phyloP scores from a whole-genome alignment of 2,329 filamentous ascomycete species.

The Trichophyton simii region DNA sequence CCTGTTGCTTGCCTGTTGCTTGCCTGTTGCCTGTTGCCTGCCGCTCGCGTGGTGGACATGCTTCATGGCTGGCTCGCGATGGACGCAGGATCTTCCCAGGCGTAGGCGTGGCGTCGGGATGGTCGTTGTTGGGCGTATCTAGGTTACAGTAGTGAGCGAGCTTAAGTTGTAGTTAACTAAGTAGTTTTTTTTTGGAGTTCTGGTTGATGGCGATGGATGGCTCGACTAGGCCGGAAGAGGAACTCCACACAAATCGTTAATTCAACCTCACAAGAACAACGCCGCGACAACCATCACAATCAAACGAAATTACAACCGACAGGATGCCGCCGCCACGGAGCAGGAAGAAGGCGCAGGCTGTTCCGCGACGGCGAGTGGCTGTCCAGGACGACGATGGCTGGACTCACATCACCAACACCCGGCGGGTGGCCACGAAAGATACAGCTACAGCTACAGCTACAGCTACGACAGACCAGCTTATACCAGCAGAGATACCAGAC shows the following conservation, averaged over 20 bases:
- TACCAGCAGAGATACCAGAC: constrained; percentile 27
- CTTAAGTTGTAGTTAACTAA: too few relatives aligned
- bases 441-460: not conserved
- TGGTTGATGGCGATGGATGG: too few relatives aligned
- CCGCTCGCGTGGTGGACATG: too few relatives aligned
- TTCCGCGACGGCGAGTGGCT: constrained; percentile 16
- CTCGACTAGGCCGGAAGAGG: not conserved
- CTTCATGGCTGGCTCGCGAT: too few relatives aligned
- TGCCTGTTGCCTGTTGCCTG: too few relatives aligned
- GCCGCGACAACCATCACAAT: not conserved
- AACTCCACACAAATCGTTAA: not conserved
- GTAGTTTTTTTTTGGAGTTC: too few relatives aligned
- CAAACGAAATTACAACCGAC: not conserved
- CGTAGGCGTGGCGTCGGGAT: too few relatives aligned
- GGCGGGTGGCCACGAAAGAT: constrained; percentile 5
- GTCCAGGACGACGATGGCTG: constrained; percentile 31
- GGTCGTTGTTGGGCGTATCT: too few relatives aligned
- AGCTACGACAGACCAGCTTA: constrained; percentile 12
- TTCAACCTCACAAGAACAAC: not conserved
- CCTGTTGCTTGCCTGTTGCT: too few relatives aligned
- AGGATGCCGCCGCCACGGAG: not conserved
- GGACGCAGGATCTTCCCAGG: too few relatives aligned
- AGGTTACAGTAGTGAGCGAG: too few relatives aligned
- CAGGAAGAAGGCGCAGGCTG: not conserved
- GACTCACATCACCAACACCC: constrained; percentile 23